Evolutionary conservation across 805 yeast genomes (phyloP).

Genomic region (Phaffomyces thermotolerans): DNA sequence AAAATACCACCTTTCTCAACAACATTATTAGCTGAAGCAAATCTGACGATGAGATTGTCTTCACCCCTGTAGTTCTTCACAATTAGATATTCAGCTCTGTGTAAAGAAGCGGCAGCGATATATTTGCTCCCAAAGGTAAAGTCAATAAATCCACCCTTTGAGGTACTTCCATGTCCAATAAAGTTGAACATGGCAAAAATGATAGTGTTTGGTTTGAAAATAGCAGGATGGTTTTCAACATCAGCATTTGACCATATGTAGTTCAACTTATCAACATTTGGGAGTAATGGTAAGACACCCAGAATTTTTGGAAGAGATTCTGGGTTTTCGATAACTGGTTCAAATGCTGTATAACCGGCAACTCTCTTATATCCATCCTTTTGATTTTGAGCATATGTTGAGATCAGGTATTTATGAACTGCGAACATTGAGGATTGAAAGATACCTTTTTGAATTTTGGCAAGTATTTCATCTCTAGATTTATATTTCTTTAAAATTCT

Average conservation of each 20-base stretch:
- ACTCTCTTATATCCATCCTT: slow-evolving; percentile 10
- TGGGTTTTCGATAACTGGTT: slow-evolving; percentile 13
- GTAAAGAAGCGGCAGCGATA: slow-evolving; percentile 9
- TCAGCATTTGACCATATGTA: slow-evolving; percentile 17
- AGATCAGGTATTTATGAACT: slow-evolving; percentile 17
- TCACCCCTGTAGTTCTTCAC: slow-evolving; percentile 7
- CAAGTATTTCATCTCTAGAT: slow-evolving; percentile 17
- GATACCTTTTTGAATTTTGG: slow-evolving; percentile 16
- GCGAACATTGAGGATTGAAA: slow-evolving; percentile 19
- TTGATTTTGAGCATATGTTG: slow-evolving; percentile 13
- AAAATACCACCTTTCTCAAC: slow-evolving; percentile 6
- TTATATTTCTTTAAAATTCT: slow-evolving; percentile 14
- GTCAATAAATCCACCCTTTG: slow-evolving; percentile 19
- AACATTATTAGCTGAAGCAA: slow-evolving; percentile 11
- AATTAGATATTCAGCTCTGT: slow-evolving; percentile 18
- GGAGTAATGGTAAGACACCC: slow-evolving; percentile 10
- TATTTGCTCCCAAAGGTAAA: slow-evolving; percentile 16
- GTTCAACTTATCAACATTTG: slow-evolving; percentile 8
- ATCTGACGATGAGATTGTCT: slow-evolving; percentile 17
- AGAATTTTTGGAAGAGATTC: slow-evolving; percentile 2
- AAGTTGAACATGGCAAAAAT: slow-evolving; percentile 19
- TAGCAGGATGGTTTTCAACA: slow-evolving; percentile 5
- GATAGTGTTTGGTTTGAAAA: slow-evolving; percentile 12
- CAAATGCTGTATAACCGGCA: slow-evolving; percentile 14
- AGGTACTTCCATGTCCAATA: slow-evolving; percentile 12